A percentile compares a stretch with the other conserved stretches of the same genome.
Evolutionary conservation across 805 yeast genomes (phyloP).

Genomic region (Scheffersomyces coipomensis): DNA sequence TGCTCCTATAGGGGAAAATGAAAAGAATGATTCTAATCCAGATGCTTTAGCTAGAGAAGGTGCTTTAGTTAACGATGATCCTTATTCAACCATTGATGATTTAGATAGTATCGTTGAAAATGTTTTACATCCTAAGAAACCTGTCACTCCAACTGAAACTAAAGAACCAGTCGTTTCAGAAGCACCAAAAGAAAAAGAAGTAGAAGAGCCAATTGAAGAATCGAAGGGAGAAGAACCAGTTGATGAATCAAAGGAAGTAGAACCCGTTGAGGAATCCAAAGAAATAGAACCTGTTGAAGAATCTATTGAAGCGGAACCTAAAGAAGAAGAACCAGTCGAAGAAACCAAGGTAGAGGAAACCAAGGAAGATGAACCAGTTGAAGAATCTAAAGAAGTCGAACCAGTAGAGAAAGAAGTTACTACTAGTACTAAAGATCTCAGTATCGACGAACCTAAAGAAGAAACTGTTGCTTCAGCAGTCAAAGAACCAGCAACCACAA

Average conservation of each 20-base stretch:
- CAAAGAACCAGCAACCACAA: not conserved
- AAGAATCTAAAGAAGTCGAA: slow-evolving; percentile 4
- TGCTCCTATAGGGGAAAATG: slow-evolving; percentile 16
- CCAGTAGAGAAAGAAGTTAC: slow-evolving; percentile 1
- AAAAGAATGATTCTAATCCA: slow-evolving; percentile 30
- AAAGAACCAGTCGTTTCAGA: not conserved
- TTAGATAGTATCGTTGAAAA: slow-evolving; percentile 50
- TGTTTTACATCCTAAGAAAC: slow-evolving; percentile 29
- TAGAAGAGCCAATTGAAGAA: not conserved
- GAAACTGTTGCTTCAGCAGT: not conserved
- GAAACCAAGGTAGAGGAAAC: slow-evolving; percentile 2
- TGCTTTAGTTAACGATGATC: slow-evolving; percentile 52
- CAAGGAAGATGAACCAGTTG: not conserved
- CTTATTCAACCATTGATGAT: slow-evolving; percentile 45
- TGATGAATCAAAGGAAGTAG: not conserved
- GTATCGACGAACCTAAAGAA: not conserved
- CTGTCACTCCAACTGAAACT: not conserved
- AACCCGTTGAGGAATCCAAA: slow-evolving; percentile 4
- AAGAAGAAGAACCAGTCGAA: not conserved
- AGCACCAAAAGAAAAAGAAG: not conserved
- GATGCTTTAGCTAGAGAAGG: slow-evolving; percentile 53
- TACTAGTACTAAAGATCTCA: not conserved
- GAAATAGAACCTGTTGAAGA: not conserved
- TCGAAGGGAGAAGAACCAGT: not conserved
- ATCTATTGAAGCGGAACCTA: slow-evolving; percentile 1